A percentile compares a stretch with the other conserved stretches of the same genome.
phyloP scores from a whole-genome alignment of 192 early-diverging fungal genomes.

The Coemansia sp. region DNA sequence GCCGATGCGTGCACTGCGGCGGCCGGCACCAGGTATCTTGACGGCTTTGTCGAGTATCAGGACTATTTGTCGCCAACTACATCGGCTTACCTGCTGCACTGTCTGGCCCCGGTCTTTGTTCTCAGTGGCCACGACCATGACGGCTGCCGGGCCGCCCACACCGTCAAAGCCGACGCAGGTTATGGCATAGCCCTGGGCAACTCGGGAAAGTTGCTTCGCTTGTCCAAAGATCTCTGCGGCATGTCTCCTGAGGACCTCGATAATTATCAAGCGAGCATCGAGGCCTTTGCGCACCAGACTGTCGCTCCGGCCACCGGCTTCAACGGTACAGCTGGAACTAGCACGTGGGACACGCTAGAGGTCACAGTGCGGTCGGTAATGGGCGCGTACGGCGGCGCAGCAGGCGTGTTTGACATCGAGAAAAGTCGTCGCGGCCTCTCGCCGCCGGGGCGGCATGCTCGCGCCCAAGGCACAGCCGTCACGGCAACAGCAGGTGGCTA shows the following conservation, averaged over 20 bases:
- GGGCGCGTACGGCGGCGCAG: conserved; percentile 57
- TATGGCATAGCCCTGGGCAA: conserved; percentile 5
- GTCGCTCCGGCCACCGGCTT: not conserved
- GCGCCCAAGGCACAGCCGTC: conserved; percentile 4
- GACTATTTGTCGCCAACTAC: conserved; percentile 56
- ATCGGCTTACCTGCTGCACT: conserved; percentile 55
- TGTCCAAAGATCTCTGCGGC: conserved; percentile 15
- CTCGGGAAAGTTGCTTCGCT: conserved; percentile 2
- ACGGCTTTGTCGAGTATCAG: conserved; percentile 56
- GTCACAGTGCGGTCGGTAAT: conserved; percentile 61
- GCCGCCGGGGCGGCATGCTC: not conserved
- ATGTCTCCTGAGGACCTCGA: conserved; percentile 29
- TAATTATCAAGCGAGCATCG: conserved; percentile 12
- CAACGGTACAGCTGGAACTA: not conserved
- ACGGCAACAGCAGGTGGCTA: conserved; percentile 4
- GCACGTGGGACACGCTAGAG: conserved; percentile 42
- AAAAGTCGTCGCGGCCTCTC: not conserved
- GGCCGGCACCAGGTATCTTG: conserved; percentile 34
- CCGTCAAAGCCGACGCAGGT: not conserved
- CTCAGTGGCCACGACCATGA: conserved; percentile 64
- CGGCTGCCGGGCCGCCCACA: conserved; percentile 54
- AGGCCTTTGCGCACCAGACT: conserved; percentile 17
- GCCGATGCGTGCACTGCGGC: conserved; percentile 52
- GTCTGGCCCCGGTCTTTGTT: conserved; percentile 54
- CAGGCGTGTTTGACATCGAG: conserved; percentile 59